A percentile compares a stretch with the other conserved stretches of the same genome.
Evolutionary conservation across 768 basidiomycete genomes (phyloP).

Genomic region (Rickenella mellea): DNA sequence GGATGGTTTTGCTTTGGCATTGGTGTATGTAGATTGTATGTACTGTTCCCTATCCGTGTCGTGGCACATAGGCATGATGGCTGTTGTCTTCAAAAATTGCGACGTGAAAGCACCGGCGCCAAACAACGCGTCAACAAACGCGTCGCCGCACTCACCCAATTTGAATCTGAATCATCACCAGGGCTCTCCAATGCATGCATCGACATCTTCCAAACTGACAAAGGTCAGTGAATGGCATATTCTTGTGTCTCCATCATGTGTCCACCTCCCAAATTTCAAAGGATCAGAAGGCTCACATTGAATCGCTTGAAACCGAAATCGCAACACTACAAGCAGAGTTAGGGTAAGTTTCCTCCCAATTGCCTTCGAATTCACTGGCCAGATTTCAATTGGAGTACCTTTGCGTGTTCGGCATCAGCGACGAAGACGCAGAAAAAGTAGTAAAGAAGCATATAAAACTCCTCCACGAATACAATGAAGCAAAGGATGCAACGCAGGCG

Average conservation of each 20-base stretch:
- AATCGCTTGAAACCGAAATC: no score
- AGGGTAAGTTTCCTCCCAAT: slow-evolving; percentile 34
- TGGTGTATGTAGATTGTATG: not conserved
- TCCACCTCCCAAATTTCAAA: no score
- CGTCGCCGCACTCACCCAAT: no score
- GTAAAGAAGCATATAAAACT: slow-evolving; percentile 62
- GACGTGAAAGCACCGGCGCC: no score
- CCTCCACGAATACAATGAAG: slow-evolving; percentile 70
- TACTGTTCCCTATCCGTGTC: not conserved
- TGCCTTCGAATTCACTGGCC: slow-evolving; percentile 32
- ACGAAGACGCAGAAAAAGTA: slow-evolving; percentile 45
- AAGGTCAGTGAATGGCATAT: no score
- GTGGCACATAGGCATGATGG: not conserved
- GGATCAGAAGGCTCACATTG: slow-evolving; percentile 38
- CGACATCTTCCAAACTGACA: no score
- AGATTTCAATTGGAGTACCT: slow-evolving; percentile 2
- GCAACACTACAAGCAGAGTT: slow-evolving; percentile 34
- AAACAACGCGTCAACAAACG: no score
- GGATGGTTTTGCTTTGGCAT: not conserved
- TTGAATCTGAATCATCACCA: no score
- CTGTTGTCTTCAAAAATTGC: no score
- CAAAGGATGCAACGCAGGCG: slow-evolving; percentile 78
- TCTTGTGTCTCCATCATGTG: no score
- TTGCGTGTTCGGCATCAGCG: slow-evolving; percentile 17
- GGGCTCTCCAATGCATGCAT: no score